phyloP scores from a whole-genome alignment of 2,329 filamentous ascomycete species.

The Colletotrichum sp. region DNA sequence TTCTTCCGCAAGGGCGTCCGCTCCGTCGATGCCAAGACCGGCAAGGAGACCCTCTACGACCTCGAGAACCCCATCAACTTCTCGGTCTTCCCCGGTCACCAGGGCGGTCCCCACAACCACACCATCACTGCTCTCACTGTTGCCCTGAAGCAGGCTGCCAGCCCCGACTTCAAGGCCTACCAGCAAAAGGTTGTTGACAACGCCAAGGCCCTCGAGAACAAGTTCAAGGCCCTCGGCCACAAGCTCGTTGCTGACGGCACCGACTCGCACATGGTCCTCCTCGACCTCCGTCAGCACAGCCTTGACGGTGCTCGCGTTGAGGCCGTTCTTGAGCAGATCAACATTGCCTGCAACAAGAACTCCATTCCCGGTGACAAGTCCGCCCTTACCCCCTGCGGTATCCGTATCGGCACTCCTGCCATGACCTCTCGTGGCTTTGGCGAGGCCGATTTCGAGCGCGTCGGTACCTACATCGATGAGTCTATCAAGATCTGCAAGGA shows the following conservation, averaged over 20 bases:
- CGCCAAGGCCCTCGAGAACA: conserved; percentile 86
- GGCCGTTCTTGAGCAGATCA: conserved; percentile 95
- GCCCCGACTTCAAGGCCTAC: conserved; percentile 90
- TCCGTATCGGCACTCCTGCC: conserved; percentile 95
- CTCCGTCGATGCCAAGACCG: conserved; percentile 86
- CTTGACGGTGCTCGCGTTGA: conserved; percentile 96
- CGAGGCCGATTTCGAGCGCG: conserved; percentile 88
- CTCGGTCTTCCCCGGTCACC: conserved; percentile 98
- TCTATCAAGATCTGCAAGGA: conserved; percentile 90
- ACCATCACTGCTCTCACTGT: conserved; percentile 97
- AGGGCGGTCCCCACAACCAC: conserved; percentile 99
- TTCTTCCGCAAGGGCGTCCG: conserved; percentile 99
- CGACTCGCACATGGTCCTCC: conserved; percentile 95
- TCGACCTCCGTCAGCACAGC: conserved; percentile 86
- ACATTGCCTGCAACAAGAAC: conserved; percentile 99
- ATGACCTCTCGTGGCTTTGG: conserved; percentile 98
- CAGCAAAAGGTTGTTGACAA: conserved; percentile 92
- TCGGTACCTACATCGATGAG: conserved; percentile 87
- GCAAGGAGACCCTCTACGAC: conserved; percentile 89
- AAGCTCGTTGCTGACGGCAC: conserved; percentile 95
- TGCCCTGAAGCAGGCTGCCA: conserved; percentile 91
- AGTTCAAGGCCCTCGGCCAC: conserved; percentile 87
- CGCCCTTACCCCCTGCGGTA: conserved; percentile 90
- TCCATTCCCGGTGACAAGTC: conserved; percentile 97
- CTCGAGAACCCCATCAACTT: conserved; percentile 97